These are phyloP conservation scores for Bryopsis sp. DNA, from an alignment of 139 green algal species.

Conservation along the genomic window DNA sequence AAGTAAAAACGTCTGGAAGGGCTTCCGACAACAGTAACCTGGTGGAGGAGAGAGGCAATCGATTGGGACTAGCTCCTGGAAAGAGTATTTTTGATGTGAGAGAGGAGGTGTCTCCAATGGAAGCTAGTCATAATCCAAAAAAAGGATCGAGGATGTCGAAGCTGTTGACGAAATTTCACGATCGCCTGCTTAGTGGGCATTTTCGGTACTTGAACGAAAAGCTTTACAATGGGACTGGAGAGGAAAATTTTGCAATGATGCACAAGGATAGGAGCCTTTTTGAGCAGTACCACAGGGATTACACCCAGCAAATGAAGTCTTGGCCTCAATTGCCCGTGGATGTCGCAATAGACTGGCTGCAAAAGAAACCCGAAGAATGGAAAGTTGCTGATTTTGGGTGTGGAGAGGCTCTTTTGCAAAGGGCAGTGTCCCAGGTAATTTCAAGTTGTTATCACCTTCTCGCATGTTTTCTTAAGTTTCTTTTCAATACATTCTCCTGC, in stretches of 20 bases:
- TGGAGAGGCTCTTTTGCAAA: constrained; percentile 72
- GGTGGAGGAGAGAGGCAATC: no score
- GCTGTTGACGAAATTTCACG: constrained; percentile 63
- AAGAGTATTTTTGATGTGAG: no score
- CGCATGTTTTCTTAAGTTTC: background rate
- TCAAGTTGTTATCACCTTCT: background rate
- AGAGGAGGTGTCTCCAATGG: no score
- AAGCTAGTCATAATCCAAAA: background rate
- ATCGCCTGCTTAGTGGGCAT: constrained; percentile 58
- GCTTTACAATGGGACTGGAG: constrained; percentile 79
- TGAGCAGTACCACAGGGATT: constrained; percentile 80
- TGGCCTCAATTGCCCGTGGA: constrained; percentile 86
- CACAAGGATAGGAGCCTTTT: constrained; percentile 55
- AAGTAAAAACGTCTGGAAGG: no score
- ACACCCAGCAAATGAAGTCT: constrained; percentile 65
- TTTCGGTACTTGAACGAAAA: constrained; percentile 94
- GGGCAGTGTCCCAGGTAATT: constrained; percentile 18
- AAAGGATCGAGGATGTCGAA: constrained; percentile 12
- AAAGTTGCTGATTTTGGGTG: constrained; percentile 92
- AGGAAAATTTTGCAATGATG: constrained; percentile 53
- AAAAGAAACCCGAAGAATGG: constrained; percentile 19
- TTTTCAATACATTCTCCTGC: background rate
- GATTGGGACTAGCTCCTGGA: no score
- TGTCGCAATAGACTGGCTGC: constrained; percentile 55
- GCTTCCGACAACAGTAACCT: no score